Conservation (phyloP, 345 rosid species). For the Anastatica hierochuntica region DNA sequence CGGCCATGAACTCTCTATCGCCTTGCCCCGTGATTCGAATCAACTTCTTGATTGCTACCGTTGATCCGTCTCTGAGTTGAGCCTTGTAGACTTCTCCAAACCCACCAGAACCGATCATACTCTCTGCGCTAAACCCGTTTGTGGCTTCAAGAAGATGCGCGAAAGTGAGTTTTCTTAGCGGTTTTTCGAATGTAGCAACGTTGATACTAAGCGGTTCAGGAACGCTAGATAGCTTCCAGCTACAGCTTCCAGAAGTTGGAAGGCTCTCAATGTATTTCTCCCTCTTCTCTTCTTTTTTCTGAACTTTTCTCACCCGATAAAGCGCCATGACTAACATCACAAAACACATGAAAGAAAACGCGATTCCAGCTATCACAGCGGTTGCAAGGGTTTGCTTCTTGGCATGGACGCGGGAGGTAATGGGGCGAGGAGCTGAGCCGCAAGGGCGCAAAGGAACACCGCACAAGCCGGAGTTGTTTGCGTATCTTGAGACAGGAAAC, state of each 20-base stretch:
- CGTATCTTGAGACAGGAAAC: conserved; percentile 71
- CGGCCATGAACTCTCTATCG: conserved; percentile 97
- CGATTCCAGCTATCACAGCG: conserved; percentile 55
- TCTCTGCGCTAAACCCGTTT: conserved; percentile 84
- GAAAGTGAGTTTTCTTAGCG: conserved; percentile 78
- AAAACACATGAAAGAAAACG: conserved; percentile 55
- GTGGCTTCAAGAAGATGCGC: conserved; percentile 92
- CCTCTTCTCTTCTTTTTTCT: conserved; percentile 47
- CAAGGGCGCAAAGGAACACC: conserved; percentile 80
- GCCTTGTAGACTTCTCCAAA: conserved; percentile 99
- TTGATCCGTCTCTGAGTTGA: conserved; percentile 54
- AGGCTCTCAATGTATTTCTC: conserved; percentile 84
- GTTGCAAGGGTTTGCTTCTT: conserved; percentile 45
- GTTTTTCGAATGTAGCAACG: conserved; percentile 93
- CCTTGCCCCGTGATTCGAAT: conserved; percentile 87
- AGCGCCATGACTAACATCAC: conserved; percentile 54
- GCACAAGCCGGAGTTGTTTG: conserved; percentile 87
- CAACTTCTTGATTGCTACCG: conserved; percentile 88
- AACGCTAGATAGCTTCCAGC: conserved; percentile 90
- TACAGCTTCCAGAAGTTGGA: conserved; percentile 74
- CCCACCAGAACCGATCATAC: conserved; percentile 87
- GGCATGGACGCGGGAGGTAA: neutral
- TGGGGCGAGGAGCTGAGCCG: conserved; percentile 30
- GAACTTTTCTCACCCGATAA: conserved; percentile 45
- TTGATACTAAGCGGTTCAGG: conserved; percentile 94